These are phyloP conservation scores for Aspergillus avenaceus DNA, from an alignment of 495 filamentous ascomycete genomes.

Conservation along the genomic window DNA sequence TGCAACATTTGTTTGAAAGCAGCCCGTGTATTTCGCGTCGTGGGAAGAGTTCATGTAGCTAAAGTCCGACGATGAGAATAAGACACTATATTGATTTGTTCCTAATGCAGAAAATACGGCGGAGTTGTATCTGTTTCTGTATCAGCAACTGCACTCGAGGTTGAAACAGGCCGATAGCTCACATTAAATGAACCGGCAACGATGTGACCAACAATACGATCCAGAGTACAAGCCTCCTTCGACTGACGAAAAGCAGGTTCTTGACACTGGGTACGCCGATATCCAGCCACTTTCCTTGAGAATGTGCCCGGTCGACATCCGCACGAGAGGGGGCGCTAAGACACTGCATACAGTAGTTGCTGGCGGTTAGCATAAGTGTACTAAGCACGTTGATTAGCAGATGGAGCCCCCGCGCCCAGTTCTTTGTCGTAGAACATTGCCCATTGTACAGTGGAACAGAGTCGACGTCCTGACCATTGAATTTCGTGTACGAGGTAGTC, in stretches of 20 bases:
- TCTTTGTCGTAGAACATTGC: background rate
- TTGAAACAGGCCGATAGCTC: too few species aligned
- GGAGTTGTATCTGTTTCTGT: constrained; percentile 16
- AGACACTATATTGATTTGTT: constrained; percentile 3
- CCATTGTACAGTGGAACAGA: background rate
- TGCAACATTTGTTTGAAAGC: background rate
- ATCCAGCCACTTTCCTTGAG: constrained; percentile 44
- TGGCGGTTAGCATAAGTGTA: constrained; percentile 33
- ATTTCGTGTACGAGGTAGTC: background rate
- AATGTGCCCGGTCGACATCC: constrained; percentile 48
- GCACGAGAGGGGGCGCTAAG: constrained; percentile 48
- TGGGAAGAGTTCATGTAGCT: background rate
- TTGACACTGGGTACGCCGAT: constrained; percentile 49
- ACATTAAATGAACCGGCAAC: background rate
- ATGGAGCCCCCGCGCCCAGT: constrained; percentile 20
- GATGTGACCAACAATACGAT: background rate
- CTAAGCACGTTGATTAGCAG: constrained; percentile 29
- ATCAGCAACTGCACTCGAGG: background rate
- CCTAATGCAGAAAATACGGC: constrained; percentile 19
- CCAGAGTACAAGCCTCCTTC: background rate
- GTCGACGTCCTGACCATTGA: background rate
- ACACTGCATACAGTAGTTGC: constrained; percentile 40
- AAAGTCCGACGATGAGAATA: too few species aligned
- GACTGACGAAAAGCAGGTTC: constrained; percentile 18
- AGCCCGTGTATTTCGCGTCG: background rate